A percentile compares a stretch with the other conserved stretches of the same genome.
Evolutionary conservation across 2,329 filamentous ascomycete genomes (phyloP).

Genomic region (Pochonia chlamydosporia): DNA sequence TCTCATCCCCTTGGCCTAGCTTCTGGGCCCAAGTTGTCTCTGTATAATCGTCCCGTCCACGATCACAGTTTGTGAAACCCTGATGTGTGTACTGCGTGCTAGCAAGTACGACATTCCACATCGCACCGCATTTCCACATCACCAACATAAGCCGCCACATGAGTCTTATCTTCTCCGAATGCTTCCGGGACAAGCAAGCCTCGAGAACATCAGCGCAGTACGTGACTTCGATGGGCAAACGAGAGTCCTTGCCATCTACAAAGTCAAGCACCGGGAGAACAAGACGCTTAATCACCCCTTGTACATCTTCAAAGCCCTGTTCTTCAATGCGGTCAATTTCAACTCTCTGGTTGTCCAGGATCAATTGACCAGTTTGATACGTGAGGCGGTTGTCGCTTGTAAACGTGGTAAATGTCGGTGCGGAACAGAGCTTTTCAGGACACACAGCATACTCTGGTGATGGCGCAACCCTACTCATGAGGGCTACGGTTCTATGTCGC

Average conservation of each 20-base stretch:
- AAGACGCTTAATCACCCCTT: no score
- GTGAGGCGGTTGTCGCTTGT: background rate
- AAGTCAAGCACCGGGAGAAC: background rate
- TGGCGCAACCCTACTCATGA: constrained; percentile 6
- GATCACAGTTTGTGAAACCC: constrained; percentile 6
- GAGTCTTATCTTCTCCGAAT: constrained; percentile 6
- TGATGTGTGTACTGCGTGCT: constrained; percentile 3
- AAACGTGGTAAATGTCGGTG: no score
- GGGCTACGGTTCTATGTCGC: constrained; percentile 6
- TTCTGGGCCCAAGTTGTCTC: constrained; percentile 2
- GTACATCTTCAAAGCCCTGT: background rate
- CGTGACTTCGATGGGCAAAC: background rate
- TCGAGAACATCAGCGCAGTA: constrained; percentile 4
- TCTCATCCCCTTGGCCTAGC: no score
- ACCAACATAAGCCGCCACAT: constrained; percentile 8
- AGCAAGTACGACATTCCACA: constrained; percentile 7
- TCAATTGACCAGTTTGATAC: no score
- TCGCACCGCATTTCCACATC: constrained; percentile 9
- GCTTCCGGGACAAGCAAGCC: background rate
- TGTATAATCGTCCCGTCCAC: background rate
- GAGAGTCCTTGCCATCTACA: background rate
- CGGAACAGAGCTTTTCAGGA: no score
- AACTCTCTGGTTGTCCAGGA: no score
- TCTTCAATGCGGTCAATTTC: no score
- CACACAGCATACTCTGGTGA: no score